Conservation (phyloP, 257 asterid species). For the Petrea volubilis region DNA sequence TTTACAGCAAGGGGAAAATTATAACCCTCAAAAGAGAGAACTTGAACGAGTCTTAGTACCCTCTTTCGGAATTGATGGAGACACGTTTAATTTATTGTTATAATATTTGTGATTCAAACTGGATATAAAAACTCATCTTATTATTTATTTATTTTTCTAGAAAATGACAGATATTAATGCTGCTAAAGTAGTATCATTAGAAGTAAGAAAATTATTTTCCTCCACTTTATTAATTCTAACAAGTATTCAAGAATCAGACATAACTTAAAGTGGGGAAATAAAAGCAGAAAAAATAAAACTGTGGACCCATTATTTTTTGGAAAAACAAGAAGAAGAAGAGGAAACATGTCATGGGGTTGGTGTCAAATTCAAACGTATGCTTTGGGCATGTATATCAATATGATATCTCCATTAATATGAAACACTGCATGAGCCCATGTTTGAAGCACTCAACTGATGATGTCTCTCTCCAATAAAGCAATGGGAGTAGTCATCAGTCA, state of each 20-base stretch:
- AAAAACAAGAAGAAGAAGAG: background rate
- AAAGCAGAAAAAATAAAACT: background rate
- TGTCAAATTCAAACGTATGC: background rate
- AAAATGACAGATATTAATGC: too few species aligned
- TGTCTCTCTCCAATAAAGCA: constrained; percentile 18
- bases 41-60: background rate
- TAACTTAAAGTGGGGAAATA: background rate
- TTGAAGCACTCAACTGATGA: constrained; percentile 32
- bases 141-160: too few species aligned
- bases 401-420: background rate
- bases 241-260: background rate
- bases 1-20: background rate
- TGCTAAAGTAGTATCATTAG: too few species aligned
- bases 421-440: background rate
- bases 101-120: background rate
- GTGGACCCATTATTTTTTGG: background rate
- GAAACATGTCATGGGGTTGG: background rate
- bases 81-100: background rate
- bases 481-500: constrained; percentile 12
- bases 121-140: too few species aligned
- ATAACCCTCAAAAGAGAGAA: background rate
- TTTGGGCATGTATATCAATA: background rate
- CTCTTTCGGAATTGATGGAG: background rate
- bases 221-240: too few species aligned
- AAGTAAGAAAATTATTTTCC: too few species aligned